Evolutionary conservation across 345 rosid species (phyloP), one percentile per base, ranked within the genome.

Genomic region (Abelmoschus esculentus): DNA sequence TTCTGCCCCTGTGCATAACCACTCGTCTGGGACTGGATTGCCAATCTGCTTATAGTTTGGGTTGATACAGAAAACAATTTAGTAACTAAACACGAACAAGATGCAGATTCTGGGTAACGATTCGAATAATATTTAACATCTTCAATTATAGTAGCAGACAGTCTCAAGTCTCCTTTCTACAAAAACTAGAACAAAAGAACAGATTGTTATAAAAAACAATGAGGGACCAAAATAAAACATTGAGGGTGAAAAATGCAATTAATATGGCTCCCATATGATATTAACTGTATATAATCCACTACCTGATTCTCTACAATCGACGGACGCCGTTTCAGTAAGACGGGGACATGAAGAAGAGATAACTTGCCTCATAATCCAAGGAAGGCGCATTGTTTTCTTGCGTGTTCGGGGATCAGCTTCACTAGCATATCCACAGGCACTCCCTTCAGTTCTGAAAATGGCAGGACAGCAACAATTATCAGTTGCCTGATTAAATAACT

Each of bases 371-470:
- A 85, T 52, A 79, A 76, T 56, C 81, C 87, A 60, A 76, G 80
- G 59, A 75, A 78, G 29, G 84, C 73, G 40, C 83, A 82, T 31
- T 86, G 86, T 77, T 85, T 85, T 72, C 88, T 81, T 31, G 88
- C 84, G 29, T 87, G 88, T 72, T 85, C 88, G 0, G 89, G 92
- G 61, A 87, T 85, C 76, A 87, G 79, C 85, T 78, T 87, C 60
- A 57, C 73, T 75, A 84, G 70, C 84, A 87, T 77, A 59, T 87
- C 89, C 6, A 42, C 72, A 0, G 89, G 85, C 26, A 80, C 83
- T 49, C 93, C 89, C 80, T 88, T 91, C 75, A 91, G 84, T 80
- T 93, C 98, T 93, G 80, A 68, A n/a, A 2, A 75, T 5, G 17
- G 60, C 6, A 8, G 13, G 63, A 52, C 54, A 70, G 52, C 19